Evolutionary conservation across 106 monocot genomes (phyloP), one percentile per base, ranked within the genome.

Genomic region (Dendrobium officinale): DNA sequence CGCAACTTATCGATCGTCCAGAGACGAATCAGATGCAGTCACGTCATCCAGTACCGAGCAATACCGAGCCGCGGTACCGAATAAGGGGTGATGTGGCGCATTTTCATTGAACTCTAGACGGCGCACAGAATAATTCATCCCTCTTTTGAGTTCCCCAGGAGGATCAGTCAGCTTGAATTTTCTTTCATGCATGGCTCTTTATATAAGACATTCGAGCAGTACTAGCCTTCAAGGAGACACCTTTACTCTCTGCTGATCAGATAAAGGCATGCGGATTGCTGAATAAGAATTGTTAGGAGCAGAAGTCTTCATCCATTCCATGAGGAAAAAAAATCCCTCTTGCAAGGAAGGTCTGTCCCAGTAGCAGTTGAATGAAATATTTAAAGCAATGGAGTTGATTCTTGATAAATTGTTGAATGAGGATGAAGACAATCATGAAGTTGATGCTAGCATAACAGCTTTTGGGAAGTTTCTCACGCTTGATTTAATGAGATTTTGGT

Each of bases 361-460:
- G 87, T 85, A 40, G 79, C 82, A 31, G 58, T 77, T 0, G 83
- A 81, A 58, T 87, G 82, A 99, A 75, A 81, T 99, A 78, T 82
- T 93, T 9, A 95, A 93, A 75, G 93, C 99, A 78, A 88, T 93
- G 83, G 93, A 95, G 79, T 78, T 99, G 72, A 91, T 99, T 48
- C 87, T 91, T 79, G 89, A 88, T 79, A 99, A 95, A 84, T 81
- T 99, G 78, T 75, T 90, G 9, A 87, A 42, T 75, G 99, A 99
- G 90, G 86, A 77, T 37, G 93, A 88, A 84, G 93, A 93, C 37
- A 77, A 70, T 83, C 83, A 82, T 80, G 90, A 90, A 73, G 64
- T 20, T 81, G 93, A 93, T 78, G 47, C 56, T 79, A 86, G 84
- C 77, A 79, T 83, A 24, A 93, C 85, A 86, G 45, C 76, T 48